Percentiles rank a stretch among this genome's conserved stretches.
Conservation (phyloP, 176 grass and related monocot species). For the Canna indica region DNA sequence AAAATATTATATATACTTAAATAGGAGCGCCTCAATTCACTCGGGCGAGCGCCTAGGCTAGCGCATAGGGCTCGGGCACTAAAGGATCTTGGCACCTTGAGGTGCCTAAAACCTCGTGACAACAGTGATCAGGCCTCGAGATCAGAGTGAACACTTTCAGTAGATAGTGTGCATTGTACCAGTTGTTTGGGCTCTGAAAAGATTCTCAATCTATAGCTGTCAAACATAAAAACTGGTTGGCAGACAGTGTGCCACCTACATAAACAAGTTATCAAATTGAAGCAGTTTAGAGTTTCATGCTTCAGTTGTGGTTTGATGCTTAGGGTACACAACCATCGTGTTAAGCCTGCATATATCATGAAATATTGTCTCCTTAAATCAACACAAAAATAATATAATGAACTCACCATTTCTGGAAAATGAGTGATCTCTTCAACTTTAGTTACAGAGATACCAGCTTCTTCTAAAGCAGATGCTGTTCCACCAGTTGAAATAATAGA, state of each 20-base stretch:
- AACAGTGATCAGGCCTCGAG: no score
- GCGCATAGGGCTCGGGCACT: no score
- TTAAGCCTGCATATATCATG: neutral
- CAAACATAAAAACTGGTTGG: neutral
- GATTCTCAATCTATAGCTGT: neutral
- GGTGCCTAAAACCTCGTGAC: no score
- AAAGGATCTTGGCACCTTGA: no score
- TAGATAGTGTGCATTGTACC: no score
- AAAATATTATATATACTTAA: no score
- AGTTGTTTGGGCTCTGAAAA: neutral
- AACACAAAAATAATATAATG: neutral
- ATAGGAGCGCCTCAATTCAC: no score
- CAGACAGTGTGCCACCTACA: neutral
- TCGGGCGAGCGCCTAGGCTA: no score
- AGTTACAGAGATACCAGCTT: slow-evolving; percentile 68
- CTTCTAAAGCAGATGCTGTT: slow-evolving; percentile 69
- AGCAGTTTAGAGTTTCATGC: neutral
- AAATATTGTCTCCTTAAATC: neutral
- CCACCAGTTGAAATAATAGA: slow-evolving; percentile 81
- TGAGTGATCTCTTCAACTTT: slow-evolving; percentile 90
- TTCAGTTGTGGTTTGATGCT: neutral
- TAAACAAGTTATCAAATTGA: neutral
- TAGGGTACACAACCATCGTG: neutral
- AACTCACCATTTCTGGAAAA: slow-evolving; percentile 89
- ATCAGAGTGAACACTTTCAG: no score